These are phyloP conservation scores for Begonia masoniana DNA, from an alignment of 306 rosid species.

Conservation along the genomic window DNA sequence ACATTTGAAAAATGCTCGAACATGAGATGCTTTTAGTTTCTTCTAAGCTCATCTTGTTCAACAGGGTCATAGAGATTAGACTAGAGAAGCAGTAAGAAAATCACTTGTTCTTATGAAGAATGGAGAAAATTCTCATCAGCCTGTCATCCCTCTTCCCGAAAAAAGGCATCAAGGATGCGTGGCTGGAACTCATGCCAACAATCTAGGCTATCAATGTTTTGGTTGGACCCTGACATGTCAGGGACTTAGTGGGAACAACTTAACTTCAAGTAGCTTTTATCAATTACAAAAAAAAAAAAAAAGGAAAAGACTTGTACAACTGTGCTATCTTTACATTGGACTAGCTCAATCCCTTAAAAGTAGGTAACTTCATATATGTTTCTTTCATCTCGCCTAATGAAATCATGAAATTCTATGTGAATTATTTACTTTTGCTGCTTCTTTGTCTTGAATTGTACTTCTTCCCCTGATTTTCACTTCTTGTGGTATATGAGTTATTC, in stretches of 20 bases:
- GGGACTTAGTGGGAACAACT: slow-evolving; percentile 9
- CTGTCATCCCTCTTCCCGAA: slow-evolving; percentile 3
- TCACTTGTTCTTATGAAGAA: slow-evolving; percentile 10
- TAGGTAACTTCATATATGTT: too few species aligned
- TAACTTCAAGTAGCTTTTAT: neutral
- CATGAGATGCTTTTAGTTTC: too few species aligned
- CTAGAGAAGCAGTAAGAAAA: slow-evolving; percentile 14
- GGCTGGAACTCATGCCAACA: slow-evolving; percentile 12
- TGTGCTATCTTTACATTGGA: too few species aligned
- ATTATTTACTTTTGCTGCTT: too few species aligned
- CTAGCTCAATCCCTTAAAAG: too few species aligned
- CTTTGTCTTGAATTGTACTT: neutral
- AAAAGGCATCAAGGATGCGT: slow-evolving; percentile 4
- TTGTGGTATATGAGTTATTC: too few species aligned
- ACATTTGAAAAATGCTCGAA: too few species aligned
- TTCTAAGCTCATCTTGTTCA: too few species aligned
- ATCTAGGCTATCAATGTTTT: slow-evolving; percentile 8
- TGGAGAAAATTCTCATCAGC: slow-evolving; percentile 1
- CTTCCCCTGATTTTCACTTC: neutral
- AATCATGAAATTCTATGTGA: too few species aligned
- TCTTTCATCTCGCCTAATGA: too few species aligned
- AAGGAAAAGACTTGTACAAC: too few species aligned
- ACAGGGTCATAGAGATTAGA: slow-evolving; percentile 10
- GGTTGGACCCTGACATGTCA: slow-evolving; percentile 10
- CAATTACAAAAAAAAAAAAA: too few species aligned